Evolutionary conservation across 352 stramenopile genomes (phyloP).

Genomic region (Pythium folliculosum): DNA sequence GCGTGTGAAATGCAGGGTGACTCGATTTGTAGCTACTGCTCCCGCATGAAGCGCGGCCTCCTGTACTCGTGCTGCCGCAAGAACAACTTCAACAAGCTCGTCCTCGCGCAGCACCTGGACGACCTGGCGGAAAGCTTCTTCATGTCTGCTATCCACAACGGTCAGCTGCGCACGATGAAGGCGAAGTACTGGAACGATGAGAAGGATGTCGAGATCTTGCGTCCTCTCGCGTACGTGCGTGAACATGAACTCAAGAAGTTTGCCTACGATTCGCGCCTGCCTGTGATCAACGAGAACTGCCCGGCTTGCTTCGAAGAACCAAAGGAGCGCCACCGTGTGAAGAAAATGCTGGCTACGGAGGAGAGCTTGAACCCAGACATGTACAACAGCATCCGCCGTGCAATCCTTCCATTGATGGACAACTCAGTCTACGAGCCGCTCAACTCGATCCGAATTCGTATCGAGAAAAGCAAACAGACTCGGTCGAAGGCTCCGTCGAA

Average conservation of each 20-base stretch:
- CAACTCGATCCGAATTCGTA: constrained; percentile 34
- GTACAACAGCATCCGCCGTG: constrained; percentile 44
- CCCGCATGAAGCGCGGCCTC: constrained; percentile 92
- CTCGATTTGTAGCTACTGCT: constrained; percentile 92
- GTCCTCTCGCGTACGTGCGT: constrained; percentile 92
- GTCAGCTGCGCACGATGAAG: constrained; percentile 91
- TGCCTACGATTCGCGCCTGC: constrained; percentile 71
- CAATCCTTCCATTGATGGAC: constrained; percentile 67
- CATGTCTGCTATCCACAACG: constrained; percentile 90
- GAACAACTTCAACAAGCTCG: constrained; percentile 39
- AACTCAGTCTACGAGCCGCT: constrained; percentile 51
- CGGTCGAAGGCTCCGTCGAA: constrained; percentile 25
- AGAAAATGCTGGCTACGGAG: constrained; percentile 91
- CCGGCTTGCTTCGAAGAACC: constrained; percentile 97
- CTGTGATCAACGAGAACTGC: constrained; percentile 97
- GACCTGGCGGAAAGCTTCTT: constrained; percentile 96
- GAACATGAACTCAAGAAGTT: constrained; percentile 88
- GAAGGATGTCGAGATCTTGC: constrained; percentile 93
- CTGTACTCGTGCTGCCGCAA: constrained; percentile 34
- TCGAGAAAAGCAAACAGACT: constrained; percentile 33
- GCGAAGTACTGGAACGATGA: constrained; percentile 93
- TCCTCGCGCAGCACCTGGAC: constrained; percentile 93
- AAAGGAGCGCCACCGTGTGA: constrained; percentile 93
- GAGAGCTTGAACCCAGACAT: constrained; percentile 85
- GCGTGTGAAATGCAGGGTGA: constrained; percentile 65